Evolutionary conservation across 345 rosid species (phyloP).

Genomic region (Hirschfeldia incana): DNA sequence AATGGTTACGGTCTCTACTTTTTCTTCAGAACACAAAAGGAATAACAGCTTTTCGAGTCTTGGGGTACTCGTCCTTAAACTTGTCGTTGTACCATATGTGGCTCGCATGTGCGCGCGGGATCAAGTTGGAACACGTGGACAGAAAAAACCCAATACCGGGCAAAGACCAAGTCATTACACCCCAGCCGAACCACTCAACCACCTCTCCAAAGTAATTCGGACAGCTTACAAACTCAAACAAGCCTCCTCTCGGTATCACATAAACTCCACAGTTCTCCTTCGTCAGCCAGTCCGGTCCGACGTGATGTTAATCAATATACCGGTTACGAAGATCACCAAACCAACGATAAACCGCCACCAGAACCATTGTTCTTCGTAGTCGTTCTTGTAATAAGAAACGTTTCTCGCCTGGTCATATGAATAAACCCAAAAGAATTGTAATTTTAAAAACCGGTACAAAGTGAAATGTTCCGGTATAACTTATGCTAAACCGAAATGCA

Average conservation of each 20-base stretch:
- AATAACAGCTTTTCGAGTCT: no score
- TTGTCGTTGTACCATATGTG: no score
- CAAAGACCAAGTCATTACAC: slow-evolving; percentile 85
- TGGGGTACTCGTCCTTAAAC: no score
- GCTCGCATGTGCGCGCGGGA: no score
- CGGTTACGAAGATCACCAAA: slow-evolving; percentile 49
- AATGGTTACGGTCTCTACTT: no score
- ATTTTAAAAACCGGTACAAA: background rate
- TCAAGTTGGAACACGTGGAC: no score
- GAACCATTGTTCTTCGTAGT: no score
- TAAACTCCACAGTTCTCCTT: slow-evolving; percentile 67
- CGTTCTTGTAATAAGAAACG: slow-evolving; percentile 85
- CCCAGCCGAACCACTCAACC: slow-evolving; percentile 89
- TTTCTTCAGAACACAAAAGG: no score
- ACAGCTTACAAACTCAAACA: slow-evolving; percentile 81
- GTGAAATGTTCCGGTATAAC: slow-evolving; percentile 1
- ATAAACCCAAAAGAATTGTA: background rate
- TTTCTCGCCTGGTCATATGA: slow-evolving; percentile 50
- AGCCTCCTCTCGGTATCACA: slow-evolving; percentile 75
- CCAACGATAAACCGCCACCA: no score
- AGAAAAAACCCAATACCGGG: slow-evolving; percentile 75
- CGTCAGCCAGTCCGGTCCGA: slow-evolving; percentile 68
- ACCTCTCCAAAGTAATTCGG: slow-evolving; percentile 89
- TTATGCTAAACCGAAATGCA: background rate
- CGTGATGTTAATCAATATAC: slow-evolving; percentile 71